Evolutionary conservation across 768 basidiomycete species (phyloP), one percentile per base, ranked within the genome.

Genomic region (Amanita muscaria): DNA sequence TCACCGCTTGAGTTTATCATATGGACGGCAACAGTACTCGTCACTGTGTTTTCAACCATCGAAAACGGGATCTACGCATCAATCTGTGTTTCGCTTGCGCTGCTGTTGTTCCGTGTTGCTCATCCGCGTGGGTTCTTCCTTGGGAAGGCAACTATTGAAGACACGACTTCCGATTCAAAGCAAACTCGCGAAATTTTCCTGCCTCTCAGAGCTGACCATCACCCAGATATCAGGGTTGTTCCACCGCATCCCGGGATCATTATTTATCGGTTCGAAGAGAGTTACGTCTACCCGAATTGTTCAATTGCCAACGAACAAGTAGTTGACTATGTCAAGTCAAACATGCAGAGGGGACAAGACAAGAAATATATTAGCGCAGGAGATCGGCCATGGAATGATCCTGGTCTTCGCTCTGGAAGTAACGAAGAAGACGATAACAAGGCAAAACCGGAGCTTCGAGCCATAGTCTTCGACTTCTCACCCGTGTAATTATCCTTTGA

Each of bases 341-440:
- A 81, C 54, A 89, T 83, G 55, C 74, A 79, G 24, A 76, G 86
- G 40, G 91, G 88, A 16, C 76, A 72, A 54, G 86, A 93, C 60
- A 70, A 85, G 61, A 70, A 72, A 42, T 56, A 63, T n/a, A 67
- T 88, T 49, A 73, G 64, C 45, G 63, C 77, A 35, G 69, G 73
- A 49, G 90, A 94, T 59, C 78, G 92, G 33, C 76, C 88, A 10
- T 99, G 94, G 94, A 99, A 99, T 58, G 92, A 96, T 54, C 81
- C 88, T 8, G 88, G 89, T 21, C 86, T 87, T 15, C 54, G 60
- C 40, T 67, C 70, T 14, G 69, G 71, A 0, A 66, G 56, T 0
- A 72, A 65, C 19, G 77, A 79, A 31, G 74, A 69, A 49, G 63
- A 54, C 37, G 65, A 63, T 12, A 75, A 86, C 48, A 56, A 65